Evolutionary conservation across 2,329 filamentous ascomycete species (phyloP).

Genomic region (Cladophialophora yegresii): DNA sequence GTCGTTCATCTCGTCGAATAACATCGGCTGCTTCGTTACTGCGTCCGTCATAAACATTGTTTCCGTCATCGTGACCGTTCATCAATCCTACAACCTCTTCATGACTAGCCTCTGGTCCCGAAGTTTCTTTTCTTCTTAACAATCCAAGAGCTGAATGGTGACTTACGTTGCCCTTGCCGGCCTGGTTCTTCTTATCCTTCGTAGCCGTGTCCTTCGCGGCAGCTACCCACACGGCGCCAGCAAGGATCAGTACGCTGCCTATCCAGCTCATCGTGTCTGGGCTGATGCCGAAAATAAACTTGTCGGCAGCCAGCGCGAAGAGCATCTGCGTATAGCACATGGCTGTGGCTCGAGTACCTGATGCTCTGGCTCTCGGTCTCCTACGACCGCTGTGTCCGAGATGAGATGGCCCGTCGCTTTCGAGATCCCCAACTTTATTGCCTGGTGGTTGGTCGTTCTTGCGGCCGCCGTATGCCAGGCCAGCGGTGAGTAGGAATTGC

Average conservation of each 20-base stretch:
- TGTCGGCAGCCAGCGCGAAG: constrained; percentile 66
- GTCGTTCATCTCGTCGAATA: background rate
- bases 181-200: constrained; percentile 24
- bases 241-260: constrained; percentile 65
- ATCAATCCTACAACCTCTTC: constrained; percentile 24
- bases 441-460: constrained; percentile 33
- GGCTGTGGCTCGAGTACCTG: constrained; percentile 58
- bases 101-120: background rate
- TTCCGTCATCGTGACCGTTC: constrained; percentile 20
- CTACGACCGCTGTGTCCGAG: constrained; percentile 26
- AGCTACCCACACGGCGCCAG: constrained; percentile 65
- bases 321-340: constrained; percentile 72
- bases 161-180: constrained; percentile 25
- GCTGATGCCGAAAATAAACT: constrained; percentile 62
- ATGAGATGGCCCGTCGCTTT: constrained; percentile 11
- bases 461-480: constrained; percentile 70
- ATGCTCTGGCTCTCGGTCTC: constrained; percentile 32
- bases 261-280: constrained; percentile 60
- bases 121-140: constrained; percentile 9
- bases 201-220: constrained; percentile 50
- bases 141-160: constrained; percentile 7
- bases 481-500: constrained; percentile 82
- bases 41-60: constrained; percentile 11
- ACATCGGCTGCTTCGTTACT: background rate
- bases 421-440: constrained; percentile 22